These are phyloP conservation scores for Hansfordia pulvinata DNA, from an alignment of 2,329 filamentous ascomycete species.

Conservation along the genomic window DNA sequence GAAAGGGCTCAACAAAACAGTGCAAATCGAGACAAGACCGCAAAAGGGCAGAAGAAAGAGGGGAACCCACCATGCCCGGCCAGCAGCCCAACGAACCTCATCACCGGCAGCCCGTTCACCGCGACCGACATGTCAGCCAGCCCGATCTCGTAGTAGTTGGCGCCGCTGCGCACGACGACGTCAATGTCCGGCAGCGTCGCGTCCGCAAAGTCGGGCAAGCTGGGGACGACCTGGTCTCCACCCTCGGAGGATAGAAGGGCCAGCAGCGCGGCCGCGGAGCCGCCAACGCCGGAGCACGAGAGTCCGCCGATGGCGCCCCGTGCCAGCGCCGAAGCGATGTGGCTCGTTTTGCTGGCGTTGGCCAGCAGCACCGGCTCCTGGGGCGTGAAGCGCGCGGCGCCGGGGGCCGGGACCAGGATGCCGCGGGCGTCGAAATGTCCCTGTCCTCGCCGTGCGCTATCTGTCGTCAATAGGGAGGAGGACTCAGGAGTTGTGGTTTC, in stretches of 20 bases:
- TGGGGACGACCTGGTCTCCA: background rate
- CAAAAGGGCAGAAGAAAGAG: background rate
- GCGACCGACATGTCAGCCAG: background rate
- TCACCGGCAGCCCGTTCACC: background rate
- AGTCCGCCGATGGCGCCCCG: background rate
- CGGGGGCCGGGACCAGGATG: too few relatives aligned
- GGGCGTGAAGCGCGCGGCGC: too few relatives aligned
- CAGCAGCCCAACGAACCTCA: constrained; percentile 1
- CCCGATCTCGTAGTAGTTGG: background rate
- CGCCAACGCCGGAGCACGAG: background rate
- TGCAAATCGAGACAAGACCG: background rate
- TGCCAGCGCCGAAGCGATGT: background rate
- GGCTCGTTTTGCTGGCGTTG: background rate
- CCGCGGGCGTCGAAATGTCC: too few relatives aligned
- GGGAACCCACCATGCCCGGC: background rate
- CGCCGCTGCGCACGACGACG: background rate
- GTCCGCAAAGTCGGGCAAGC: background rate
- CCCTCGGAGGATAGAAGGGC: background rate
- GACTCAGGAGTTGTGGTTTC: background rate
- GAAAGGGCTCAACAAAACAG: too few relatives aligned
- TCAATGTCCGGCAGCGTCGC: background rate
- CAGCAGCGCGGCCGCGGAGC: background rate
- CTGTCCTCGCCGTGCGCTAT: too few relatives aligned
- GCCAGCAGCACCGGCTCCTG: too few relatives aligned
- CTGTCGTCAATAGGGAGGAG: background rate